phyloP scores from a whole-genome alignment of 139 green algal genomes.

The Asterochloris erici region DNA sequence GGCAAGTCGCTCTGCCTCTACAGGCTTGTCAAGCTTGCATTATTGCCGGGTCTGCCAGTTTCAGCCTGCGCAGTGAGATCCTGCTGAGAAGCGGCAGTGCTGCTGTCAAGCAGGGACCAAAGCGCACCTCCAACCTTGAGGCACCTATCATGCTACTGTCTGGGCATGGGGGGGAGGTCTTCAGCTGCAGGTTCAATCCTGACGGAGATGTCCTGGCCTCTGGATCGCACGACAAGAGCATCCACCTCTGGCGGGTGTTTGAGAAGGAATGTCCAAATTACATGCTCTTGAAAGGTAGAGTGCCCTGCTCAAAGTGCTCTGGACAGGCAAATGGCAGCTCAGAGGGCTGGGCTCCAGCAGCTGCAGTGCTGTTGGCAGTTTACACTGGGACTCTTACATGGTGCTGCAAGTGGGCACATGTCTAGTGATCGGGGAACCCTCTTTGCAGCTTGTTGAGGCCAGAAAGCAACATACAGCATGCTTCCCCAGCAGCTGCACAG shows the following conservation, averaged over 20 bases:
- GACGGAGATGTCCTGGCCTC: constrained; percentile 76
- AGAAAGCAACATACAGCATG: not conserved
- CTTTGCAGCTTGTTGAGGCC: too few species aligned
- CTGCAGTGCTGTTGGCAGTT: not conserved
- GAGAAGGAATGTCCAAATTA: constrained; percentile 89
- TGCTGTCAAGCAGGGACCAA: constrained; percentile 22
- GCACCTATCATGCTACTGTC: constrained; percentile 86
- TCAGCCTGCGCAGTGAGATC: not conserved
- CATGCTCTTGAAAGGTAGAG: constrained; percentile 67
- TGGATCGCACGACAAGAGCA: constrained; percentile 74
- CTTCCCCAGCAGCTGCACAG: not conserved
- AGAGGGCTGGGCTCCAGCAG: not conserved
- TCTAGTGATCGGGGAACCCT: too few species aligned
- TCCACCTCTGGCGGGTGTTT: constrained; percentile 86
- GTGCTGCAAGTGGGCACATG: not conserved
- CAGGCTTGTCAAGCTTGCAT: too few species aligned
- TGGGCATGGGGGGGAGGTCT: constrained; percentile 82
- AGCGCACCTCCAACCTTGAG: constrained; percentile 54
- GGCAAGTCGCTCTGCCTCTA: too few species aligned
- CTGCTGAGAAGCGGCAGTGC: not conserved
- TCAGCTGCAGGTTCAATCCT: constrained; percentile 77
- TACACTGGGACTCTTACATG: not conserved
- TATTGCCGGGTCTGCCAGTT: not conserved
- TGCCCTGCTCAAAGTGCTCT: too few species aligned
- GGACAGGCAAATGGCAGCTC: not conserved